Base-by-base conservation (phyloP, 2,329 filamentous ascomycete species). In the Botryotinia globosa region DNA sequence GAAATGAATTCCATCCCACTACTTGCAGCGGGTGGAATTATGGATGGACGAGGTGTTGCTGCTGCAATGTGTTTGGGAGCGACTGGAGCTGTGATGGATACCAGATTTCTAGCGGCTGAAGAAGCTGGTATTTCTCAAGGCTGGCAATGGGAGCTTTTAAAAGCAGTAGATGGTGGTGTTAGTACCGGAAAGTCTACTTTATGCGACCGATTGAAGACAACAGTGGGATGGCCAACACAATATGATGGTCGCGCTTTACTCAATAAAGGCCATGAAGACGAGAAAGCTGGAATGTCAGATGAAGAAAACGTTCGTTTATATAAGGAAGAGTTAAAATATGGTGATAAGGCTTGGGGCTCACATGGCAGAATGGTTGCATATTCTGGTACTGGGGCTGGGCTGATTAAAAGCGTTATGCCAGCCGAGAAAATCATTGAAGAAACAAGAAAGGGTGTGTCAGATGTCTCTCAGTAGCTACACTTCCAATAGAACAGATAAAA, bases 331-430 rank as follows among this genome's bases (percentile, higher is more conserved):
- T 76, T 86, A 77, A 80, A 83, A 77, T 82, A 81, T 69, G 86
- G 85, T 3, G 85, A 88, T 79, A 80, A 79, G 22, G 83, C 86
- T 68, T 85, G 87, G 86, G 88, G 87, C 39, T 79, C 76, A 14
- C 54, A 84, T 12, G 87, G 84, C 7, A 83, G 89, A 72, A 82
- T 90, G 82, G 88, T 87, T 6, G 87, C 87, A 20, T 91, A 90
- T 83, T 88, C 87, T 25, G 89, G 89, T 6, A 86, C 87, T 42
- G 88, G 85, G 0, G 85, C 91, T n/a, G 89, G 89, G 0, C 81
- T 91, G 73, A 83, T 90, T 3, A 86, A 80, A 59, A 79, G 84
- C 54, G 81, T 88, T 0, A 83, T 83, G 75, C 78, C 81, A 20
- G 88, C 87, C 5, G 83, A 78, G 16, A 84, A 86, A 14, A 88